A percentile compares a stretch with the other conserved stretches of the same genome.
phyloP scores from a whole-genome alignment of 345 rosid genomes.

The Salix viminalis region DNA sequence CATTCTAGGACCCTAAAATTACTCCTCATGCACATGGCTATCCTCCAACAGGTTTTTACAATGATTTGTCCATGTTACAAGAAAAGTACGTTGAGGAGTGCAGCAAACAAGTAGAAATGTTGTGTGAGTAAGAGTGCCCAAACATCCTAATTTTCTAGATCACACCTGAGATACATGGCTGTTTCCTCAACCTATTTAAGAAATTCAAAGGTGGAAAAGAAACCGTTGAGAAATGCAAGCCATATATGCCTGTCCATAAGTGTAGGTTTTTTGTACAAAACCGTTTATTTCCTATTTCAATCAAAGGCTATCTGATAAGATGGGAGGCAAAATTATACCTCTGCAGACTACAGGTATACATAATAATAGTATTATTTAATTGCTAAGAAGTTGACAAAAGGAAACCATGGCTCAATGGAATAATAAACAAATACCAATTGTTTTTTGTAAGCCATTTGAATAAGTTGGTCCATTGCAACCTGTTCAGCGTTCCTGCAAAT shows the following conservation, averaged over 20 bases:
- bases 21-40: neutral
- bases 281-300: neutral
- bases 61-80: neutral
- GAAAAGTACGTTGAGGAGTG: neutral
- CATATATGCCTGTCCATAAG: neutral
- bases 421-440: constrained; percentile 54
- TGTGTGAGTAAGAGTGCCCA: neutral
- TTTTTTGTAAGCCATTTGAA: constrained; percentile 77
- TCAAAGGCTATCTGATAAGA: neutral
- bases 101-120: neutral
- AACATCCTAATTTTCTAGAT: neutral
- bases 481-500: constrained; percentile 67
- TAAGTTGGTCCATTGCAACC: constrained; percentile 78
- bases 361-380: neutral
- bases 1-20: neutral
- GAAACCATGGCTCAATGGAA: neutral
- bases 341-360: neutral
- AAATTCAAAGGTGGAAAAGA: neutral
- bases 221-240: neutral
- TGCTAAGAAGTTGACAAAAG: neutral
- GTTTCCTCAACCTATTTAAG: neutral
- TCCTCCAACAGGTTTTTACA: neutral
- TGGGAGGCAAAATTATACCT: neutral
- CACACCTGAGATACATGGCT: neutral
- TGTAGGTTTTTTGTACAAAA: neutral